phyloP scores from a whole-genome alignment of 148 eudicot genomes.

The Selenicereus undatus region DNA sequence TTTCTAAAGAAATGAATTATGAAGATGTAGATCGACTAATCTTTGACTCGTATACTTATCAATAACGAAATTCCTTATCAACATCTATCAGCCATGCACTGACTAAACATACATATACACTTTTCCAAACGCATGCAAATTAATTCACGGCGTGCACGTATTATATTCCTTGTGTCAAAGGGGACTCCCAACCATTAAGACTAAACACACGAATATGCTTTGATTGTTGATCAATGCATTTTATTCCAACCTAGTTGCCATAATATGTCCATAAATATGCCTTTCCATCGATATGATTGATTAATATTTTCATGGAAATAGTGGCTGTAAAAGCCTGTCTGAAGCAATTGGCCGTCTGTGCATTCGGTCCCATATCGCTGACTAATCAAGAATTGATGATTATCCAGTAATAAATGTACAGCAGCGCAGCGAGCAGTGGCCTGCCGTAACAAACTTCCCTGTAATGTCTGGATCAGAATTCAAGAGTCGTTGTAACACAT shows the following conservation, averaged over 20 bases:
- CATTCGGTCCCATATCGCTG: neutral
- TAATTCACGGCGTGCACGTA: neutral
- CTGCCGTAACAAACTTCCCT: neutral
- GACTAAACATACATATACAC: neutral
- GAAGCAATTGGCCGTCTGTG: neutral
- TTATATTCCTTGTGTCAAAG: neutral
- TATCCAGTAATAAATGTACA: neutral
- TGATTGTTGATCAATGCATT: neutral
- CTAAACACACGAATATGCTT: neutral
- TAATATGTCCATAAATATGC: neutral
- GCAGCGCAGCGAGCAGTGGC: neutral
- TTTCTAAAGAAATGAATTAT: no score
- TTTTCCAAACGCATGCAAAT: neutral
- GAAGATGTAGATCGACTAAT: no score
- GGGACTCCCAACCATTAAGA: conserved; percentile 13
- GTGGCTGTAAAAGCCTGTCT: neutral
- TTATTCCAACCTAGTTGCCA: conserved; percentile 5
- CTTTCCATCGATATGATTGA: neutral
- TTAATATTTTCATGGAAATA: conserved; percentile 8
- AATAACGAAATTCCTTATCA: no score
- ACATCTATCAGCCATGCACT: neutral
- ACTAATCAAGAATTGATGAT: neutral
- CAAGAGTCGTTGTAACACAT: neutral
- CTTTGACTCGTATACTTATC: no score
- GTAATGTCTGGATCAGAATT: neutral